These are phyloP conservation scores for Tetraselmis chui DNA, from an alignment of 139 green algal genomes.

Conservation along the genomic window DNA sequence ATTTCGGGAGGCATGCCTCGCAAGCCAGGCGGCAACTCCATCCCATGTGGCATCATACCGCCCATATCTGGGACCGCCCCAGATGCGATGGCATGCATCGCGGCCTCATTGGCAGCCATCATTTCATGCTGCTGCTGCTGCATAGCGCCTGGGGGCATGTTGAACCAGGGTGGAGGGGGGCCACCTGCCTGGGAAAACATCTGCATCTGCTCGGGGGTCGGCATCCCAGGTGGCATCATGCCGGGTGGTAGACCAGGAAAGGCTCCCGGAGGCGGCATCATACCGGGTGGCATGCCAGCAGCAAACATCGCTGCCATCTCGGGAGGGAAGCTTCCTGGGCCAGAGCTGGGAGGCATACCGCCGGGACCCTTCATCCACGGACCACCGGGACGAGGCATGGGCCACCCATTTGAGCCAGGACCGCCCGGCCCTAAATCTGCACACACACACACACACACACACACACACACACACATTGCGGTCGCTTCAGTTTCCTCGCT, in stretches of 20 bases:
- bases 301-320: neutral
- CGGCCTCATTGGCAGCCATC: too few species aligned
- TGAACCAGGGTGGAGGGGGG: too few species aligned
- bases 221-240: neutral
- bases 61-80: neutral
- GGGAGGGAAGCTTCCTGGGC: neutral
- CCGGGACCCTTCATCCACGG: neutral
- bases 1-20: neutral
- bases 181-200: neutral
- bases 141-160: neutral
- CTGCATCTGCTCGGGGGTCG: neutral
- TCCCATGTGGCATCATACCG: neutral
- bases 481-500: too few species aligned
- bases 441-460: too few species aligned
- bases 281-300: neutral
- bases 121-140: neutral
- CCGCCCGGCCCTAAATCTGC: too few species aligned
- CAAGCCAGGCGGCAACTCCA: neutral
- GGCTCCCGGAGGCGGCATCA: neutral
- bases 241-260: neutral
- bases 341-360: neutral
- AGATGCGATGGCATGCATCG: neutral
- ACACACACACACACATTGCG: too few species aligned
- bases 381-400: too few species aligned
- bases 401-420: too few species aligned